Percentiles rank a stretch among this genome's conserved stretches.
These are phyloP conservation scores for Leavenworthia alabamica DNA, from an alignment of 345 rosid species.

Conservation along the genomic window DNA sequence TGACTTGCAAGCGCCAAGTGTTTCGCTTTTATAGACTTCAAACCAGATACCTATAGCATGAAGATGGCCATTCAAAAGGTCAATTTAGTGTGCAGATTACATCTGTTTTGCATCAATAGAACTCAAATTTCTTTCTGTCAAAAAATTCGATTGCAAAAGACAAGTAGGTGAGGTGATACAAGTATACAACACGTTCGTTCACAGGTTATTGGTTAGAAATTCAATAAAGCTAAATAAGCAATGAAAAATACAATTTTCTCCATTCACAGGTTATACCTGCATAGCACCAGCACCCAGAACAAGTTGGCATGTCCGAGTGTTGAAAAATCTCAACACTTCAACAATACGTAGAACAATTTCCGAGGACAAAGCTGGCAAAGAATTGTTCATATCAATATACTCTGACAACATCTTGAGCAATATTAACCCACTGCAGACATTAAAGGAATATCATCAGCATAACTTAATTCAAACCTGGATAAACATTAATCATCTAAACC, in stretches of 20 bases:
- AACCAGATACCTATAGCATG: constrained; percentile 74
- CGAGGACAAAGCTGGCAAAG: constrained; percentile 72
- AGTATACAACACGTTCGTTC: not conserved
- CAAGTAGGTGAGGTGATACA: constrained; percentile 5
- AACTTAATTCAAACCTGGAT: not conserved
- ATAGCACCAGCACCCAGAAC: constrained; percentile 99
- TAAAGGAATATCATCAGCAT: constrained; percentile 20
- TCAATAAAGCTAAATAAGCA: not conserved
- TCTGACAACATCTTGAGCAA: constrained; percentile 96
- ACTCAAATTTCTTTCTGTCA: not conserved
- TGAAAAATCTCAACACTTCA: constrained; percentile 87
- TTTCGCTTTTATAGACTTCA: constrained; percentile 94
- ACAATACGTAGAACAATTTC: constrained; percentile 92
- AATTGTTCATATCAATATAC: constrained; percentile 84
- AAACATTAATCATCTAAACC: constrained; percentile 12
- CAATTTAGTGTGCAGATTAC: not conserved
- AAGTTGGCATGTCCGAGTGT: constrained; percentile 93
- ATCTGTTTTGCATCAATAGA: not conserved
- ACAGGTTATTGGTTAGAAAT: not conserved
- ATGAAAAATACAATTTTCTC: not conserved
- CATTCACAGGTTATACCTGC: constrained; percentile 52
- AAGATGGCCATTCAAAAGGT: constrained; percentile 3
- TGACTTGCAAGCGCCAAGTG: constrained; percentile 99
- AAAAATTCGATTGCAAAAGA: not conserved
- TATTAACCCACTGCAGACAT: constrained; percentile 75